Evolutionary conservation across 768 basidiomycete genomes (phyloP).

Genomic region (Boletus rex-veris): DNA sequence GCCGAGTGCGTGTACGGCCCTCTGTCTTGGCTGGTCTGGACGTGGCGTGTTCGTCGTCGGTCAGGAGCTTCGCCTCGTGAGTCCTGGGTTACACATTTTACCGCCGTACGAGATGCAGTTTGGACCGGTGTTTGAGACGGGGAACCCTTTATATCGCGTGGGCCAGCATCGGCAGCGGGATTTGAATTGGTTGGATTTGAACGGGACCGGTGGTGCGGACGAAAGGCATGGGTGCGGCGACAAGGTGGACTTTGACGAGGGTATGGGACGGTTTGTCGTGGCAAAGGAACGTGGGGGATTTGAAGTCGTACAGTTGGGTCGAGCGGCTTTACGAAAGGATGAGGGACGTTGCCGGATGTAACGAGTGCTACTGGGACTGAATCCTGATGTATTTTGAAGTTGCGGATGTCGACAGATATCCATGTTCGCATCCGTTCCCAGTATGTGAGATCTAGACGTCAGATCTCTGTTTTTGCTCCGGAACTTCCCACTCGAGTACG

Average conservation of each 20-base stretch:
- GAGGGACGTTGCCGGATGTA: background rate
- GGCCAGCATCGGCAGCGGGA: background rate
- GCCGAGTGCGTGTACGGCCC: slow-evolving; percentile 9
- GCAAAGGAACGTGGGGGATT: slow-evolving; percentile 24
- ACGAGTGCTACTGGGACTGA: background rate
- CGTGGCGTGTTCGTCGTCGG: slow-evolving; percentile 28
- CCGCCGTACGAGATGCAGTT: slow-evolving; percentile 30
- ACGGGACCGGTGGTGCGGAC: background rate
- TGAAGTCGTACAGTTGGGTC: slow-evolving; percentile 26
- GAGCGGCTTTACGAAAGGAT: background rate
- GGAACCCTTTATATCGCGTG: slow-evolving; percentile 16
- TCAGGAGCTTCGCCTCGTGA: slow-evolving; percentile 21
- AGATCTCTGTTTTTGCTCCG: background rate
- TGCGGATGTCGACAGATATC: background rate
- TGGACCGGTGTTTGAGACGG: slow-evolving; percentile 28
- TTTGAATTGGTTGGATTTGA: background rate
- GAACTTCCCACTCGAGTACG: background rate
- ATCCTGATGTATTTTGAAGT: background rate
- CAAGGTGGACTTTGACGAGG: slow-evolving; percentile 30
- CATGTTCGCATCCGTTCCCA: background rate
- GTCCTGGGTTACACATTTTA: slow-evolving; percentile 22
- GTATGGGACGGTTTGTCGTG: slow-evolving; percentile 31
- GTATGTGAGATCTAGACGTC: background rate
- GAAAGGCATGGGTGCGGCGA: slow-evolving; percentile 6
- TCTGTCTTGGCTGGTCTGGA: slow-evolving; percentile 27